Conservation (phyloP, 495 filamentous ascomycete species). For the Hyphodiscus hymeniophilus region DNA sequence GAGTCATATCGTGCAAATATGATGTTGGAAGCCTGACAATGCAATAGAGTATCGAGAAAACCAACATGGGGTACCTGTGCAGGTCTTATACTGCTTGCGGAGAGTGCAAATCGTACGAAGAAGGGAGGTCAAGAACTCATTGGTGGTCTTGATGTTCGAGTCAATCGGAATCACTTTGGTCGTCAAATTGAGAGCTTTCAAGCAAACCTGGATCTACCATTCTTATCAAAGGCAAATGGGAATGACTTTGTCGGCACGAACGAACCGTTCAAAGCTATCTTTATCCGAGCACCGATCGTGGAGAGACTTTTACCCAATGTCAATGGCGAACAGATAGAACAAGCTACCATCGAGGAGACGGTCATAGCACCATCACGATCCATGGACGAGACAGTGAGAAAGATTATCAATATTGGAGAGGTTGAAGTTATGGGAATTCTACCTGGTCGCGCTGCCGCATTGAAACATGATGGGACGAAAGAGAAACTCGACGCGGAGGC, state of each 20-base stretch:
- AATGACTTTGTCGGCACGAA: conserved; percentile 22
- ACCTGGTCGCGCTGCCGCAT: conserved; percentile 33
- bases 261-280: conserved; percentile 68
- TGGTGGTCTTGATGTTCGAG: conserved; percentile 82
- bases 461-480: conserved; percentile 17
- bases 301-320: conserved; percentile 64
- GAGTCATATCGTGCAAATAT: conserved; percentile 25
- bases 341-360: conserved; percentile 45
- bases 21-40: conserved; percentile 1
- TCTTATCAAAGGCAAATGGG: conserved; percentile 39
- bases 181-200: conserved; percentile 92
- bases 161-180: conserved; percentile 94
- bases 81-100: conserved; percentile 83
- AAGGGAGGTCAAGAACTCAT: conserved; percentile 89
- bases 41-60: conserved; percentile 53
- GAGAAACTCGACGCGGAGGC: conserved; percentile 34
- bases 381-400: conserved; percentile 16
- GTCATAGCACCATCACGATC: conserved; percentile 56
- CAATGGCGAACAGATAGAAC: conserved; percentile 40
- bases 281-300: conserved; percentile 91
- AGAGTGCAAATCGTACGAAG: conserved; percentile 82
- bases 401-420: conserved; percentile 17
- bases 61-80: conserved; percentile 97
- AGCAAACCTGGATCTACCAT: conserved; percentile 63
- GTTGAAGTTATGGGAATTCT: conserved; percentile 54